Conservation (phyloP, 2,329 filamentous ascomycete species). For the Sporothrix variecibatus region DNA sequence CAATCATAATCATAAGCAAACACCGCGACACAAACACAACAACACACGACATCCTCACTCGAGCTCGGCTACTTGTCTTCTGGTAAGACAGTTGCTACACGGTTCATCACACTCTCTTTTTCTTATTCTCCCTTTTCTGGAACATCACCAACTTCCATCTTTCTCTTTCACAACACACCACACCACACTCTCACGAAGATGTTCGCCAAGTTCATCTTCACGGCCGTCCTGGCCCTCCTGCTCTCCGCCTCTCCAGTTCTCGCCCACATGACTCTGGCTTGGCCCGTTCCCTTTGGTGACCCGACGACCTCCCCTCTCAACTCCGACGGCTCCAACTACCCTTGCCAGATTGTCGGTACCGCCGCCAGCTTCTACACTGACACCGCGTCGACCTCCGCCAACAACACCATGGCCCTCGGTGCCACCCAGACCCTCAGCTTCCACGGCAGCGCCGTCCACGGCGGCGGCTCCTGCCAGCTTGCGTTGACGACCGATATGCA, state of each 20-base stretch:
- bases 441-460: slow-evolving; percentile 36
- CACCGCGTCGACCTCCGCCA: slow-evolving; percentile 13
- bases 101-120: not conserved
- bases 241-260: slow-evolving; percentile 19
- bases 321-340: slow-evolving; percentile 31
- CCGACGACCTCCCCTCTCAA: slow-evolving; percentile 31
- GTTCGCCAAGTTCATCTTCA: not conserved
- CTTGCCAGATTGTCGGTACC: slow-evolving; percentile 41
- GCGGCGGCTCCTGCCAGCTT: slow-evolving; percentile 39
- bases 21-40: slow-evolving; percentile 6
- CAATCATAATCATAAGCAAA: not conserved
- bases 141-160: not conserved
- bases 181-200: not conserved
- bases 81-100: slow-evolving; percentile 8
- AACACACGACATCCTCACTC: not conserved
- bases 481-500: slow-evolving; percentile 33
- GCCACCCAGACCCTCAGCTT: slow-evolving; percentile 34
- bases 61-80: slow-evolving; percentile 15
- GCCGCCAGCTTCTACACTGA: slow-evolving; percentile 44
- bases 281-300: slow-evolving; percentile 31
- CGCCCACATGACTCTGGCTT: slow-evolving; percentile 32
- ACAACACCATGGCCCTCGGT: slow-evolving; percentile 32
- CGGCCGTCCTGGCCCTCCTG: slow-evolving; percentile 22
- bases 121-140: not conserved
- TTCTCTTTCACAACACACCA: not conserved